A percentile compares a stretch with the other conserved stretches of the same genome.
Evolutionary conservation across 495 filamentous ascomycete species (phyloP).

Genomic region (Penicillium subrubescens): DNA sequence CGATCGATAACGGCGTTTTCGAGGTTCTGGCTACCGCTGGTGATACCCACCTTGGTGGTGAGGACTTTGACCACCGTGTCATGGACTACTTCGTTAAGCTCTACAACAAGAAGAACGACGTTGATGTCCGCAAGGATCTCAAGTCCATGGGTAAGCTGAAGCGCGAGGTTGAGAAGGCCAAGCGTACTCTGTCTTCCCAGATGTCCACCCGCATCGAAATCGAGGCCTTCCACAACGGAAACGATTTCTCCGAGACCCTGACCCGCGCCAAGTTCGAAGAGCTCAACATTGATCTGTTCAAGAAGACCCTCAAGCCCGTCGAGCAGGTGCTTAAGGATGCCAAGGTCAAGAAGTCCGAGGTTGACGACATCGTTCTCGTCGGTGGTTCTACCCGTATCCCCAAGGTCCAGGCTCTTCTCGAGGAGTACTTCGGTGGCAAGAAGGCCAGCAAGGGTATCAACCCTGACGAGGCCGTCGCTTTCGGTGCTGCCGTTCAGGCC

Average conservation of each 20-base stretch:
- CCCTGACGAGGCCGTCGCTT: conserved; percentile 98
- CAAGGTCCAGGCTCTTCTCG: conserved; percentile 93
- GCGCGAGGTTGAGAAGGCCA: conserved; percentile 99
- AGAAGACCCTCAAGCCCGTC: conserved; percentile 97
- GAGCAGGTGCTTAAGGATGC: conserved; percentile 95
- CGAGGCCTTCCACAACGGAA: conserved; percentile 93
- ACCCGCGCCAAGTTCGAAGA: conserved; percentile 99
- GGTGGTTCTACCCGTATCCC: conserved; percentile 99
- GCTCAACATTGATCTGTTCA: conserved; percentile 97
- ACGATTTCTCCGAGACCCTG: conserved; percentile 97
- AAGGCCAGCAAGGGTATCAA: conserved; percentile 99
- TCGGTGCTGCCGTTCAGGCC: conserved; percentile 97
- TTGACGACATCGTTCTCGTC: conserved; percentile 88
- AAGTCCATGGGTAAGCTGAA: conserved; percentile 99
- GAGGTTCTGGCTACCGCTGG: conserved; percentile 97
- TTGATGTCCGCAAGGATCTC: conserved; percentile 89
- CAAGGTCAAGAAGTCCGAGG: conserved; percentile 83
- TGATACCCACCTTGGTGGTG: conserved; percentile 99
- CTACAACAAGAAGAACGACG: conserved; percentile 98
- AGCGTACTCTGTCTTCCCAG: conserved; percentile 97
- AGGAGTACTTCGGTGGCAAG: conserved; percentile 99
- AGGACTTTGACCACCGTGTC: conserved; percentile 98
- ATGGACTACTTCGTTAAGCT: conserved; percentile 97
- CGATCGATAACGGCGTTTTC: conserved; percentile 96
- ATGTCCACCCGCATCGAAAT: conserved; percentile 99